Percentiles rank a stretch among this genome's conserved stretches.
phyloP scores from a whole-genome alignment of 2,329 filamentous ascomycete genomes.

The Camillea tinctor region DNA sequence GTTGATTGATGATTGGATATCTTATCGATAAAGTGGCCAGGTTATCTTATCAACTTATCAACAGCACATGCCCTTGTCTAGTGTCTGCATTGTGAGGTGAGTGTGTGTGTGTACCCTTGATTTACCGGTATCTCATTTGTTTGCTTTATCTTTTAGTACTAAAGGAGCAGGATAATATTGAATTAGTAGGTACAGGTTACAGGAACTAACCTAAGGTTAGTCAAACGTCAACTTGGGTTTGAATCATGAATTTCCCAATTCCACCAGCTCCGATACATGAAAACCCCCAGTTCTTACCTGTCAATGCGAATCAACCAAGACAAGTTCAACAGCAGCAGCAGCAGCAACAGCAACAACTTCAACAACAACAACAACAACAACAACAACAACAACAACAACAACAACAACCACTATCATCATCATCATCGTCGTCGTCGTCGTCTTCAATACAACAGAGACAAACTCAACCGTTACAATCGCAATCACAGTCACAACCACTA shows the following conservation, averaged over 20 bases:
- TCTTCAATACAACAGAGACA: too few species aligned
- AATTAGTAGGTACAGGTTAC: background rate
- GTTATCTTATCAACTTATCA: background rate
- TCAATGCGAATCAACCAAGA: background rate
- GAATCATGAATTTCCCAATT: background rate
- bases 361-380: constrained; percentile 1
- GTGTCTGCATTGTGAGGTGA: background rate
- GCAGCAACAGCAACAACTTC: constrained; percentile 1
- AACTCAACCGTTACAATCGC: constrained; percentile 2
- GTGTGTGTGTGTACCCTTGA: background rate
- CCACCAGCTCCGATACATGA: background rate
- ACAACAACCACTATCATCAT: background rate
- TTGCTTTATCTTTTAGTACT: background rate
- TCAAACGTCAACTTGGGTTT: background rate
- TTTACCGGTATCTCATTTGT: background rate
- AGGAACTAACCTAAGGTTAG: too few species aligned
- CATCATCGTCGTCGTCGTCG: too few species aligned
- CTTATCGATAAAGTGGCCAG: background rate
- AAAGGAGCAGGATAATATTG: background rate
- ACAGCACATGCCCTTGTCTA: background rate
- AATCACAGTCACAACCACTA: background rate
- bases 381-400: background rate
- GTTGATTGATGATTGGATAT: too few species aligned
- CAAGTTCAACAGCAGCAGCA: constrained; percentile 1
- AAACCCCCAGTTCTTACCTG: background rate